Percentiles rank a stretch among this genome's conserved stretches.
phyloP scores from a whole-genome alignment of 2,329 filamentous ascomycete genomes.

The Colletotrichum eleusines region DNA sequence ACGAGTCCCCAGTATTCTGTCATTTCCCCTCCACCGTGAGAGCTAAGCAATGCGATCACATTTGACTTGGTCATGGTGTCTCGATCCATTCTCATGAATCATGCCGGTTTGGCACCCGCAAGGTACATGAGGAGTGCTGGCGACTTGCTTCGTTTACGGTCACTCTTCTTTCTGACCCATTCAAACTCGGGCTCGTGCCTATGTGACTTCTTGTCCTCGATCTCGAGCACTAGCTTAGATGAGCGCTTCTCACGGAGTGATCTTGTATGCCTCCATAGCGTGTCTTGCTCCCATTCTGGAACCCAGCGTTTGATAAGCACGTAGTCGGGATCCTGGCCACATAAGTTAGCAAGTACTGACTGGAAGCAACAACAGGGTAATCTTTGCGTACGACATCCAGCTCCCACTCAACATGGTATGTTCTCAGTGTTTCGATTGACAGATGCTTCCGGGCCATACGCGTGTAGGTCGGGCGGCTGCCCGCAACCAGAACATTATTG shows the following conservation, averaged over 20 bases:
- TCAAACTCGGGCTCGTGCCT: conserved; percentile 63
- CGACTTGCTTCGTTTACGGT: conserved; percentile 67
- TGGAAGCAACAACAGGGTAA: neutral
- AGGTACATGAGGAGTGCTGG: conserved; percentile 69
- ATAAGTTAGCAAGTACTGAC: conserved; percentile 1
- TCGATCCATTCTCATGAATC: conserved; percentile 20
- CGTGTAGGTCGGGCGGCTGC: conserved; percentile 67
- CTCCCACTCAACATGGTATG: conserved; percentile 69
- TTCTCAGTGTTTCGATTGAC: conserved; percentile 70
- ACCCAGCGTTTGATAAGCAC: conserved; percentile 81
- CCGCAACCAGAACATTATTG: conserved; percentile 35
- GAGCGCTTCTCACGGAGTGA: conserved; percentile 69
- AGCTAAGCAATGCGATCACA: neutral
- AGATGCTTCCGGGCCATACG: conserved; percentile 72
- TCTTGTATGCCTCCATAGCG: conserved; percentile 79
- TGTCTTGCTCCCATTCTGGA: conserved; percentile 76
- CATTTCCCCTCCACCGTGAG: neutral
- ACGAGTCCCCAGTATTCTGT: neutral
- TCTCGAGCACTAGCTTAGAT: conserved; percentile 57
- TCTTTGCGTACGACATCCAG: conserved; percentile 63
- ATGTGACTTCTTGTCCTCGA: conserved; percentile 60
- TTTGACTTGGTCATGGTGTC: neutral
- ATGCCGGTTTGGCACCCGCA: conserved; percentile 62
- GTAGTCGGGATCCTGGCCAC: conserved; percentile 71
- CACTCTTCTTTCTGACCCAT: conserved; percentile 68